A percentile compares a stretch with the other conserved stretches of the same genome.
Conservation (phyloP, 2,329 filamentous ascomycete species). For the Trichophyton rubrum region DNA sequence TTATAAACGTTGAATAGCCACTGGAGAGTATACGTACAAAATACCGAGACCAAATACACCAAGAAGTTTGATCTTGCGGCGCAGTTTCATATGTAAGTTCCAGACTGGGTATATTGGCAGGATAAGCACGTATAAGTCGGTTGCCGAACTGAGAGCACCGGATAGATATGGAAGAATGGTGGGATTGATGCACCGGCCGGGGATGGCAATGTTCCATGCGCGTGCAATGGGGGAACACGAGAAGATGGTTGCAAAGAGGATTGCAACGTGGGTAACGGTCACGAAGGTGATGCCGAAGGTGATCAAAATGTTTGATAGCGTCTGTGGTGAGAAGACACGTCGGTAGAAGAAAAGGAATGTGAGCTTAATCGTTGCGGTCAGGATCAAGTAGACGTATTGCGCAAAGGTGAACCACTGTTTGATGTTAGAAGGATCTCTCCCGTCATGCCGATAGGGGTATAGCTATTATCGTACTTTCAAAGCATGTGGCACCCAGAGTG, state of each 20-base stretch:
- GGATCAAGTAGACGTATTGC: conserved; percentile 4
- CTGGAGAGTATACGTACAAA: background rate
- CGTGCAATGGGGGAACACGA: conserved; percentile 13
- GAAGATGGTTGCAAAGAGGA: conserved; percentile 14
- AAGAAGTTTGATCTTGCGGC: background rate
- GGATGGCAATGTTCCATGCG: conserved; percentile 13
- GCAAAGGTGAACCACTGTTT: conserved; percentile 2
- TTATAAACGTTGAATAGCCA: background rate
- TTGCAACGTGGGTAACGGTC: conserved; percentile 14
- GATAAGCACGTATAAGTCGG: conserved; percentile 1
- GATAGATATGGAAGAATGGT: conserved; percentile 1
- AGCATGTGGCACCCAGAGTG: background rate
- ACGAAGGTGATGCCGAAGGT: conserved; percentile 12
- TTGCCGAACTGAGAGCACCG: background rate
- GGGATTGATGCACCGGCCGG: conserved; percentile 14
- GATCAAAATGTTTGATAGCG: background rate
- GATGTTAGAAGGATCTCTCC: background rate
- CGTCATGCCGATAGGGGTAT: background rate
- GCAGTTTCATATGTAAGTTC: background rate
- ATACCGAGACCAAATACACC: conserved; percentile 3
- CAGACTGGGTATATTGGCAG: conserved; percentile 4
- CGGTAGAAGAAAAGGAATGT: conserved; percentile 4
- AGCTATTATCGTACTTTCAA: background rate
- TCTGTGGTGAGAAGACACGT: conserved; percentile 2
- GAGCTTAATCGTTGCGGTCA: background rate